Evolutionary conservation across 768 basidiomycete genomes (phyloP), one percentile per base, ranked within the genome.

Genomic region (Lepiota brunneoincarnata): DNA sequence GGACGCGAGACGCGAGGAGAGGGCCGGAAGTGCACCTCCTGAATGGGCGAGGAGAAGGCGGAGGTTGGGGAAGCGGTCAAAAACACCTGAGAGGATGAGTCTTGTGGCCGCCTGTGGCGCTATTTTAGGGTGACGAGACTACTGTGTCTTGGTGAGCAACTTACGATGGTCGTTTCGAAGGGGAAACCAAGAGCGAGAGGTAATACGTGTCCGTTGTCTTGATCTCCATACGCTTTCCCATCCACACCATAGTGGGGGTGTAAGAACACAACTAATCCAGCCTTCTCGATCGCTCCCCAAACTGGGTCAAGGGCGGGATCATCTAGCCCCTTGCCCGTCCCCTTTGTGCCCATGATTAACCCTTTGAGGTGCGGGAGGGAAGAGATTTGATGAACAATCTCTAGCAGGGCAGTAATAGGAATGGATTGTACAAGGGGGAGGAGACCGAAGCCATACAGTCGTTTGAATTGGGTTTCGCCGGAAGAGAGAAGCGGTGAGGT

Each of bases 191-290:
- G 76, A 0, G 91, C 89, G 48, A 94, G 79, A 2, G 91, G 88
- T 24, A 95, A 80, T 36, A 93, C 93, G 59, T 94, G 93, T 0
- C 93, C 93, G 59, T 94, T 93, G 38, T 84, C 79, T 56, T 75
- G 81, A 51, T 83, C 78, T 1, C 91, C 91, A 79, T 89, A 94
- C 3, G 81, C 82, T 41, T 78, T 78, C n/a, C 71, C 69, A 60
- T 86, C 86, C 20, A 94, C 80, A 10, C 90, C 89, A 64, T 93
- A 93, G 66, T 94, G 92, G 6, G 91, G 91, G 61, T 93, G 91
- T 26, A 94, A 66, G 72, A 94, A 94, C 18, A 89, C 81, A 18
- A 91, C 86, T 7, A 95, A 78, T 2, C 80, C 81, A 1, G 83
- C 76, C 40, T 77, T 71, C 51, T 85, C 83, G 37, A 94, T 77